Conservation (phyloP, 2,329 filamentous ascomycete genomes). For the Trichoderma hamatum region DNA sequence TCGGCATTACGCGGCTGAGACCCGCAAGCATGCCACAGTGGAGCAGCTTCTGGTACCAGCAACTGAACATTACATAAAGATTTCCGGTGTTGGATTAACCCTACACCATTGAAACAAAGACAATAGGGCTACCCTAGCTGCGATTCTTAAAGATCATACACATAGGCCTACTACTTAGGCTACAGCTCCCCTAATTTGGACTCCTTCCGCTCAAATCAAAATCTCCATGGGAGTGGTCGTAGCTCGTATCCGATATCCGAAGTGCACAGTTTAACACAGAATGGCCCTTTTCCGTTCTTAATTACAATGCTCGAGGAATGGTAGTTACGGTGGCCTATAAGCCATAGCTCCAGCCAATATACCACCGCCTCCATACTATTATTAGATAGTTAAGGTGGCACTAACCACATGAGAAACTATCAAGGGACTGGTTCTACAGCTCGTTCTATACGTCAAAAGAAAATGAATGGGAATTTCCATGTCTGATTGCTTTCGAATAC, state of each 20-base stretch:
- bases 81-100: not conserved
- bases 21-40: constrained; percentile 14
- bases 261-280: not conserved
- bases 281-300: not conserved
- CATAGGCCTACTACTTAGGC: not conserved
- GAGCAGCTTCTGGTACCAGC: not conserved
- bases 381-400: too few species aligned
- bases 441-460: too few species aligned
- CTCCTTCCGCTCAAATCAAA: not conserved
- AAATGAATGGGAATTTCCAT: too few species aligned
- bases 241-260: not conserved
- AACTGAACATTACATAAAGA: not conserved
- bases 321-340: not conserved
- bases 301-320: too few species aligned
- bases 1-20: not conserved
- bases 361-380: not conserved
- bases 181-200: not conserved
- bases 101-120: too few species aligned
- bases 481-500: too few species aligned
- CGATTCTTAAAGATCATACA: too few species aligned
- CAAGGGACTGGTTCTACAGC: too few species aligned
- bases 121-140: too few species aligned
- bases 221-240: not conserved
- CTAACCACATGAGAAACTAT: too few species aligned
- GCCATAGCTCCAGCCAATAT: not conserved